Evolutionary conservation across 1,139 yeast genomes (phyloP).

Genomic region (Chernovozyma aurita): DNA sequence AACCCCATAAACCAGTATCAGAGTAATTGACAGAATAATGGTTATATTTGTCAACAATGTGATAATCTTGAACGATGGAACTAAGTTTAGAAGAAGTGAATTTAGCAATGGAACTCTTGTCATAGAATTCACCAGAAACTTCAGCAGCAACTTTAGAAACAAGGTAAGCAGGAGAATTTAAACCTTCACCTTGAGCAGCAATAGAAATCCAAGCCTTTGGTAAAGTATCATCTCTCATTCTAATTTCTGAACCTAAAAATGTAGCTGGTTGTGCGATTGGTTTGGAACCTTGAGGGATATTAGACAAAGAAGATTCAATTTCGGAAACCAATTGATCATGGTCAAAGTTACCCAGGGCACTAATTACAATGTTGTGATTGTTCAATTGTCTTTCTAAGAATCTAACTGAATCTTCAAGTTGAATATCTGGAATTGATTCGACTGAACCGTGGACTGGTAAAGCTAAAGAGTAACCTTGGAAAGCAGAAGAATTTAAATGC

Average conservation of each 20-base stretch:
- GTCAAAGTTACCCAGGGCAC: conserved; percentile 67
- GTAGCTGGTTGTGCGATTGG: conserved; percentile 51
- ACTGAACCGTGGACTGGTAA: conserved; percentile 71
- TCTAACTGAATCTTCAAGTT: conserved; percentile 51
- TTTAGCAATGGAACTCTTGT: conserved; percentile 48
- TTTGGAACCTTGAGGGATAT: conserved; percentile 50
- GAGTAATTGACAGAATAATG: conserved; percentile 72
- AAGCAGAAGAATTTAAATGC: conserved; percentile 76
- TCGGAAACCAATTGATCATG: conserved; percentile 67
- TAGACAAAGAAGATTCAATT: conserved; percentile 44
- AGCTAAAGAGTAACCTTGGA: conserved; percentile 77
- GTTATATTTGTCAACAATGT: conserved; percentile 63
- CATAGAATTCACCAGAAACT: conserved; percentile 59
- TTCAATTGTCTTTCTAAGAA: conserved; percentile 56
- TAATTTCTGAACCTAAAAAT: conserved; percentile 80
- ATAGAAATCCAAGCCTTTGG: conserved; percentile 75
- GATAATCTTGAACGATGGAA: conserved; percentile 66
- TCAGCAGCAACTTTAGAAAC: conserved; percentile 72
- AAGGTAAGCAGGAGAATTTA: conserved; percentile 58
- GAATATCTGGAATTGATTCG: conserved; percentile 57
- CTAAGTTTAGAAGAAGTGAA: conserved; percentile 86
- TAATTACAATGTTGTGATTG: conserved; percentile 61
- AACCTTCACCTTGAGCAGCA: conserved; percentile 69
- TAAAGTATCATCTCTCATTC: conserved; percentile 82
- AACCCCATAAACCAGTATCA: conserved; percentile 83